Conservation (phyloP, 2,329 filamentous ascomycete species). For the Alternaria tenuissima region DNA sequence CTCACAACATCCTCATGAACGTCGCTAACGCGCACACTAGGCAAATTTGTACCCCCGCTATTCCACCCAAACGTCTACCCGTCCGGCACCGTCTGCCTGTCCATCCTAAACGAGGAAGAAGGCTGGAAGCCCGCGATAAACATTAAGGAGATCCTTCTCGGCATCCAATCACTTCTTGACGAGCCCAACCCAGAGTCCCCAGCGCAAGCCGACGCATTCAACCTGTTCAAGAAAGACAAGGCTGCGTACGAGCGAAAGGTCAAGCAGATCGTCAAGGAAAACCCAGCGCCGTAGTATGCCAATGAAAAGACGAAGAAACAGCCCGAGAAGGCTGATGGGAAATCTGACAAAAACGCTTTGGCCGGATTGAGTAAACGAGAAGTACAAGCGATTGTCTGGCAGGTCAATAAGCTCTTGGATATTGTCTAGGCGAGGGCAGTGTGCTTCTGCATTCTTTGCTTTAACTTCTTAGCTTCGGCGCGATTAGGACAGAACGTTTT, state of each 20-base stretch:
- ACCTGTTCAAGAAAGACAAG: conserved; percentile 91
- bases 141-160: conserved; percentile 95
- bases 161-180: conserved; percentile 93
- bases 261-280: conserved; percentile 85
- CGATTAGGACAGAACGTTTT: background rate
- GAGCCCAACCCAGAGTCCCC: conserved; percentile 97
- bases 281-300: conserved; percentile 71
- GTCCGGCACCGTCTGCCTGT: conserved; percentile 95
- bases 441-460: background rate
- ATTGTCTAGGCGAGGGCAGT: background rate
- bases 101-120: conserved; percentile 97
- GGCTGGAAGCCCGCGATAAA: conserved; percentile 99
- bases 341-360: background rate
- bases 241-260: conserved; percentile 89
- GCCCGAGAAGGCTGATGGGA: background rate
- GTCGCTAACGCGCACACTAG: conserved; percentile 56
- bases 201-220: conserved; percentile 96
- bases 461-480: conserved; percentile 1
- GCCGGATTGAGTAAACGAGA: background rate
- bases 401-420: background rate
- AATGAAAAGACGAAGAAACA: background rate
- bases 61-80: conserved; percentile 99
- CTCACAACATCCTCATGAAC: background rate
- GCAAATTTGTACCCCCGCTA: conserved; percentile 94
- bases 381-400: background rate